Conservation (phyloP, 495 filamentous ascomycete genomes). For the Aspergillus homomorphus region DNA sequence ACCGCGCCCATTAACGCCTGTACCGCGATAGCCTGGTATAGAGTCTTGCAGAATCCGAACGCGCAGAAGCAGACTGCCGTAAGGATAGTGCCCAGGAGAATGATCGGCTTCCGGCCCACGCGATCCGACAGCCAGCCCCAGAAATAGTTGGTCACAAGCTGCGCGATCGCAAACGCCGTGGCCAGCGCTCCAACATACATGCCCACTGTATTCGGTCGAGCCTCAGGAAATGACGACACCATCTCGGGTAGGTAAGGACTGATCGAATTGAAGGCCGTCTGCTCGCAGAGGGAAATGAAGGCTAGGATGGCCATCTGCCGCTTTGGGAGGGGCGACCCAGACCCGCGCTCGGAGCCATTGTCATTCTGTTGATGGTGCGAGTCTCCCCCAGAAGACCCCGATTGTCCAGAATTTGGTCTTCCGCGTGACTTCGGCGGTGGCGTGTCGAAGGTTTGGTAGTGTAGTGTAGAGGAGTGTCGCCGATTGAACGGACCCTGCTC, state of each 20-base stretch:
- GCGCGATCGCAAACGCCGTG: constrained; percentile 85
- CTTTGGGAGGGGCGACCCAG: constrained; percentile 69
- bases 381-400: constrained; percentile 38
- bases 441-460: constrained; percentile 95
- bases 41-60: constrained; percentile 82
- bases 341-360: constrained; percentile 33
- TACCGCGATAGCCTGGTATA: constrained; percentile 78
- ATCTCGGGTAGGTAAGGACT: constrained; percentile 95
- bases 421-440: constrained; percentile 78
- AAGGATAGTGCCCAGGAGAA: constrained; percentile 78
- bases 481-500: constrained; percentile 46
- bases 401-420: constrained; percentile 51
- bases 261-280: constrained; percentile 94
- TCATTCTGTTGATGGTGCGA: constrained; percentile 28
- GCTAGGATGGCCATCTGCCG: constrained; percentile 82
- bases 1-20: constrained; percentile 88
- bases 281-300: constrained; percentile 84
- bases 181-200: constrained; percentile 89
- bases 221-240: constrained; percentile 80
- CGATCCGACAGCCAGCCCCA: constrained; percentile 92
- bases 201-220: constrained; percentile 66
- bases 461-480: constrained; percentile 63
- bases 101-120: constrained; percentile 89
- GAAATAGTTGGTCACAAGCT: constrained; percentile 86
- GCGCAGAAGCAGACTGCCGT: constrained; percentile 77